Percentiles rank a stretch among this genome's conserved stretches.
Evolutionary conservation across 495 filamentous ascomycete species (phyloP).

Genomic region (Daldinia childiae): DNA sequence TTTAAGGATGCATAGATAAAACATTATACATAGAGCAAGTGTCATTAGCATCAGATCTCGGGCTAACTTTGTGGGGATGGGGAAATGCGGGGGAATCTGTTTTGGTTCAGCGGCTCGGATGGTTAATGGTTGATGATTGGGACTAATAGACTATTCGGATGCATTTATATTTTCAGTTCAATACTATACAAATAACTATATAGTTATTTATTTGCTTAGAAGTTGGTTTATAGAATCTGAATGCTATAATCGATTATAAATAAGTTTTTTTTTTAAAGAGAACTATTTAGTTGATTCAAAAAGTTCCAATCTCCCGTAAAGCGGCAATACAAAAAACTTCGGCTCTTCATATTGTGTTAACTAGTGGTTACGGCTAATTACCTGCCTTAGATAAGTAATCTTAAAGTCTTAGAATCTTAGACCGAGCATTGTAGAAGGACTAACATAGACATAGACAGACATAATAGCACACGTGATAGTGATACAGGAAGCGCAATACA

Average conservation of each 20-base stretch:
- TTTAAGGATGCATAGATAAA: neutral
- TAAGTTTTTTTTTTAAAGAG: neutral
- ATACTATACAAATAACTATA: too few species aligned
- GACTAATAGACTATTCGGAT: slow-evolving; percentile 2
- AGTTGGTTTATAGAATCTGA: neutral
- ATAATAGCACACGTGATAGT: slow-evolving; percentile 22
- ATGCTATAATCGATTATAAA: neutral
- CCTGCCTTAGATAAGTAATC: neutral
- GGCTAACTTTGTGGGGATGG: slow-evolving; percentile 29
- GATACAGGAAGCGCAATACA: neutral
- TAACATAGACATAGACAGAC: neutral
- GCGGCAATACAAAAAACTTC: slow-evolving; percentile 18
- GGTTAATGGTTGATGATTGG: neutral
- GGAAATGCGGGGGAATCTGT: slow-evolving; percentile 35
- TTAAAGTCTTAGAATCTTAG: neutral
- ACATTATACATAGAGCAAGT: neutral
- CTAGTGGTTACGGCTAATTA: neutral
- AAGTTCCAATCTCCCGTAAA: neutral
- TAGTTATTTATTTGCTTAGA: too few species aligned
- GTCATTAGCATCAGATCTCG: neutral
- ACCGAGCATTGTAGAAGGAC: neutral
- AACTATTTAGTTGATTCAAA: neutral
- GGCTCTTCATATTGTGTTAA: slow-evolving; percentile 12
- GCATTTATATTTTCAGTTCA: neutral
- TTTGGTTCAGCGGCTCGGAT: neutral